phyloP scores from a whole-genome alignment of 208 protist species.

The Wallacemonas sp. region DNA sequence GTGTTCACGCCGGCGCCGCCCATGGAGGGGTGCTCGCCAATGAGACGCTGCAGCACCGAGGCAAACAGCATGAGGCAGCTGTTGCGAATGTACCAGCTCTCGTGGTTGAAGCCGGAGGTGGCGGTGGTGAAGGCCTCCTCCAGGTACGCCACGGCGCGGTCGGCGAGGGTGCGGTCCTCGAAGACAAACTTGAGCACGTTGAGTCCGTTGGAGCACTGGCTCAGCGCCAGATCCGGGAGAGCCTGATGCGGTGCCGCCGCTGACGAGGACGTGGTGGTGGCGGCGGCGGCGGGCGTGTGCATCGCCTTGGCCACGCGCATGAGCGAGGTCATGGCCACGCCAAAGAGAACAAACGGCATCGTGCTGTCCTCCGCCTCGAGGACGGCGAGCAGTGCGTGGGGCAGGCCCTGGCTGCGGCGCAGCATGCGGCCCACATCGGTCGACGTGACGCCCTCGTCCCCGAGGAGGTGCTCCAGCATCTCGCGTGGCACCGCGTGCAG shows the following conservation, averaged over 20 bases:
- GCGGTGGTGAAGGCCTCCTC: slow-evolving; percentile 85
- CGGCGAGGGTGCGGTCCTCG: slow-evolving; percentile 81
- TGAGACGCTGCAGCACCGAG: slow-evolving; percentile 86
- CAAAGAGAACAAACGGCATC: slow-evolving; percentile 73
- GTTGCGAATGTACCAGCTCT: slow-evolving; percentile 90
- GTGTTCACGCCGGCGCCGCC: slow-evolving; percentile 83
- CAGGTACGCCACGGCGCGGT: slow-evolving; percentile 58
- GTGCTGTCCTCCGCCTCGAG: slow-evolving; percentile 81
- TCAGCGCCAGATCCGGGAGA: slow-evolving; percentile 36
- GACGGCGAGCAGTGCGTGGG: slow-evolving; percentile 78
- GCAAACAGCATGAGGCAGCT: slow-evolving; percentile 92
- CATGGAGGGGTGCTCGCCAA: slow-evolving; percentile 85
- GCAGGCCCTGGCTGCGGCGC: slow-evolving; percentile 89
- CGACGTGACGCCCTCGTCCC: slow-evolving; percentile 77
- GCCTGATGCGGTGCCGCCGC: not conserved
- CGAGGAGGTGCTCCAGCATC: slow-evolving; percentile 74
- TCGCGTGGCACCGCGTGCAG: slow-evolving; percentile 65
- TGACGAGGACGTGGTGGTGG: not conserved
- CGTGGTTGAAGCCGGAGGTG: slow-evolving; percentile 77
- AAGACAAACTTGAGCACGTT: slow-evolving; percentile 94
- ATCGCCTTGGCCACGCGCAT: slow-evolving; percentile 36
- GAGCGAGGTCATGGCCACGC: slow-evolving; percentile 62
- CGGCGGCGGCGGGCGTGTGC: not conserved
- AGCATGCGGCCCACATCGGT: slow-evolving; percentile 75
- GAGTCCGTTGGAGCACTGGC: slow-evolving; percentile 87